Evolutionary conservation across 2,329 filamentous ascomycete species (phyloP), one percentile per base, ranked within the genome.

Genomic region (Trichoderma sp.): DNA sequence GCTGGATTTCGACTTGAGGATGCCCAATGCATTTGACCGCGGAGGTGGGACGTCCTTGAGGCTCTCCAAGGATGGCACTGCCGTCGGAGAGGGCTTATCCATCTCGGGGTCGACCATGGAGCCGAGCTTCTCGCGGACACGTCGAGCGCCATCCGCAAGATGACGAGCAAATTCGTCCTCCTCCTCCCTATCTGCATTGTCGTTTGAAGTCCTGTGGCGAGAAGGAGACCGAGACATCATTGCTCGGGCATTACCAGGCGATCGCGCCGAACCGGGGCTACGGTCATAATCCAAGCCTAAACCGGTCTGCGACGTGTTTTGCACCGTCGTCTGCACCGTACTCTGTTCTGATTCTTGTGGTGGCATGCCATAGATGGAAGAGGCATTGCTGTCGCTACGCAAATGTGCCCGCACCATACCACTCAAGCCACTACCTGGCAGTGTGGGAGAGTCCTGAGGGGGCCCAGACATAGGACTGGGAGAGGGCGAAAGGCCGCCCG

Each of bases 331-430:
- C 20, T 53, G 47, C 11, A 20, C 28, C 6, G 9, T 12, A 30
- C 17, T 59, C 20, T 32, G 66, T 57, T 69, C 66, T 20, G 66
- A 17, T 5, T 69, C 66, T 34, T 69, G 57, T 28, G 13, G n/a
- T 20, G 57, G 28, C 30, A 53, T 61, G 39, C 88, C 89, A 75
- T 93, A 94, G 30, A 96, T 86, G 0, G 94, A 97, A 1, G 95
- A 98, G 15, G 90, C 87, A 72, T 91, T 91, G 81, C 95, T 98
- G 74, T 91, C 90, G 39, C 90, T 90, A 65, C 96, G 90, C 53
- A 98, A 83, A 83, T 98, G 96, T 73, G 95, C 91, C 36, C 92
- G 90, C 59, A 97, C 91, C 84, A 97, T 88, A 2, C 92, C 92
- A 76, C 91, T 95, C 17, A 98, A 85, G 1, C 93, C 94, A 12